Conservation (phyloP, 73 alveolate species). For the Uronychia setigera region DNA sequence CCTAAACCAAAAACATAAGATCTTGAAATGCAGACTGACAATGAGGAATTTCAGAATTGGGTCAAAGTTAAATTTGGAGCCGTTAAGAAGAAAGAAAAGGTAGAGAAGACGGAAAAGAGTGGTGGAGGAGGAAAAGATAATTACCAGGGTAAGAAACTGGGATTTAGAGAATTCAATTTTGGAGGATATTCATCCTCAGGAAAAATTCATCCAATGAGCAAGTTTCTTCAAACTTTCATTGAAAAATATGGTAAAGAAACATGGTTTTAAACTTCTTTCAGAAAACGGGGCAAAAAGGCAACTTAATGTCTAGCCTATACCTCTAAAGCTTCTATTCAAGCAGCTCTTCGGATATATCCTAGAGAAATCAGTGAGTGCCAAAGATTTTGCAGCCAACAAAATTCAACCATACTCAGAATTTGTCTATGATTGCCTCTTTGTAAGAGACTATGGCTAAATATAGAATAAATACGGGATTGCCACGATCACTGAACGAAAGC, state of each 20-base stretch:
- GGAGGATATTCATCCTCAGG: not conserved
- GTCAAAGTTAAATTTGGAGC: not conserved
- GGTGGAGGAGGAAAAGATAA: not conserved
- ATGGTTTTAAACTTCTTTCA: not conserved
- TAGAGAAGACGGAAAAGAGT: no score
- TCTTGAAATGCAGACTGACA: not conserved
- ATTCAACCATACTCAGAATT: not conserved
- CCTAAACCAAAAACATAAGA: not conserved
- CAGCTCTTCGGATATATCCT: not conserved
- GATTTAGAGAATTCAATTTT: not conserved
- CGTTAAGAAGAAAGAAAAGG: not conserved
- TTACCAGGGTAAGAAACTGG: not conserved
- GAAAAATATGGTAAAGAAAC: not conserved
- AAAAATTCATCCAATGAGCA: not conserved
- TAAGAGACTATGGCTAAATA: not conserved
- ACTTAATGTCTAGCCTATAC: not conserved
- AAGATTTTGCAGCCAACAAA: not conserved
- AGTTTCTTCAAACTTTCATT: not conserved
- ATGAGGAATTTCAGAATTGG: not conserved
- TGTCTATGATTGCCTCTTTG: not conserved
- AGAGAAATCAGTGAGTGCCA: not conserved
- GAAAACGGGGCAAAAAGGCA: not conserved
- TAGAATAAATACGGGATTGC: conserved; percentile 22
- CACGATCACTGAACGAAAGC: conserved; percentile 9
- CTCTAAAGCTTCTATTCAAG: not conserved